A percentile compares a stretch with the other conserved stretches of the same genome.
Evolutionary conservation across 257 asterid species (phyloP).

Genomic region (Capsicum pubescens): DNA sequence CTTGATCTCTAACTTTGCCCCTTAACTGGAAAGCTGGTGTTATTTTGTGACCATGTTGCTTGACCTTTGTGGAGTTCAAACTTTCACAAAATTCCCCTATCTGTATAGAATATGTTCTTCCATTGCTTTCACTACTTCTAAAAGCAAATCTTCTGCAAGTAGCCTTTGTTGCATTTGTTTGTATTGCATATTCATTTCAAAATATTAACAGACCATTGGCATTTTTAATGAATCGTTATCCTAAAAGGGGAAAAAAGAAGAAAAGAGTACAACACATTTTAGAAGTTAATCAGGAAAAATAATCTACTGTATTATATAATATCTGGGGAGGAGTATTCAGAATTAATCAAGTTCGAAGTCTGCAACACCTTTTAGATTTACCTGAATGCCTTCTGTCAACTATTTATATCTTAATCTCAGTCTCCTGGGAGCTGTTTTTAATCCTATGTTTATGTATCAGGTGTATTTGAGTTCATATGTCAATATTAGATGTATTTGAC

Average conservation of each 20-base stretch:
- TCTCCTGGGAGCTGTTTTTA: neutral
- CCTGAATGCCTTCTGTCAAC: neutral
- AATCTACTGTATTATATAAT: neutral
- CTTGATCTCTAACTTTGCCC: neutral
- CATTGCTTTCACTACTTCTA: neutral
- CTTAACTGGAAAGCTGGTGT: constrained; percentile 19
- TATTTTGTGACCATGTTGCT: neutral
- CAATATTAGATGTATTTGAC: neutral
- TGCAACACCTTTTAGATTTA: neutral
- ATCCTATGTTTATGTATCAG: neutral
- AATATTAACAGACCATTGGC: constrained; percentile 22
- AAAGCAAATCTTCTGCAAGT: neutral
- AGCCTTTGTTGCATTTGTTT: neutral
- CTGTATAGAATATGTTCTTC: constrained; percentile 10
- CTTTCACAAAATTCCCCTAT: constrained; percentile 2
- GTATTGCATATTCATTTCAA: neutral
- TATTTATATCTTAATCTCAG: neutral
- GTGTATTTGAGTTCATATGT: constrained; percentile 14
- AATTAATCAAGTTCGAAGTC: neutral
- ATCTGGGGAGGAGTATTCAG: neutral
- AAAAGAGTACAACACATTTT: neutral
- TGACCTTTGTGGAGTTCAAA: constrained; percentile 19
- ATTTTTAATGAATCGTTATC: neutral
- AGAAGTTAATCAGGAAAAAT: neutral
- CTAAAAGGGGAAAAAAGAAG: neutral